Percentiles rank a stretch among this genome's conserved stretches.
Evolutionary conservation across 2,329 filamentous ascomycete species (phyloP).

Genomic region (Trichoderma sp.): DNA sequence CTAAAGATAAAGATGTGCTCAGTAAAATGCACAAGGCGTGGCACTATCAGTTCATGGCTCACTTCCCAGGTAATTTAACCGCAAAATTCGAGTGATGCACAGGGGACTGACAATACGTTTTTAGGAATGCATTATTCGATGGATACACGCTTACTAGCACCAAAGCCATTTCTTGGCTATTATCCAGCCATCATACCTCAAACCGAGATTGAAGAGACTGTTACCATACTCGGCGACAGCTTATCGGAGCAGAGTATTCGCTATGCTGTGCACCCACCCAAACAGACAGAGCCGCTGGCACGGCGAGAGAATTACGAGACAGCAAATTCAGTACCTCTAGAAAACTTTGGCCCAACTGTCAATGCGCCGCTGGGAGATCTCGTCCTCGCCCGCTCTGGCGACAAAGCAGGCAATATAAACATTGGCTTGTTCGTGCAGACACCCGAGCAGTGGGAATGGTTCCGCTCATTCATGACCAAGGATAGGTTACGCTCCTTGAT

Average conservation of each 20-base stretch:
- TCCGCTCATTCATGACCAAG: slow-evolving; percentile 42
- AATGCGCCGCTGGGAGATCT: slow-evolving; percentile 32
- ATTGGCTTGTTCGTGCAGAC: slow-evolving; percentile 46
- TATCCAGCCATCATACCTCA: slow-evolving; percentile 29
- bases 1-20: slow-evolving; percentile 31
- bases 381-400: slow-evolving; percentile 34
- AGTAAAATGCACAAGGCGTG: slow-evolving; percentile 31
- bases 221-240: slow-evolving; percentile 23
- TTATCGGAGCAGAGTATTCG: not conserved
- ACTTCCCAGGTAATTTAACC: slow-evolving; percentile 34
- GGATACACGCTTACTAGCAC: slow-evolving; percentile 41
- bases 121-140: slow-evolving; percentile 42
- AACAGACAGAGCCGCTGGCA: slow-evolving; percentile 22
- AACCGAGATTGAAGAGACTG: slow-evolving; percentile 33
- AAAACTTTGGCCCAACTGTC: slow-evolving; percentile 25
- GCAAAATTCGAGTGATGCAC: accelerated
- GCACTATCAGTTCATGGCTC: slow-evolving; percentile 37
- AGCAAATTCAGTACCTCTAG: slow-evolving; percentile 4
- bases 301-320: slow-evolving; percentile 28
- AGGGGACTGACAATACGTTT: not conserved
- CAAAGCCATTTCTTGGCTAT: slow-evolving; percentile 26
- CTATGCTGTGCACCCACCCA: slow-evolving; percentile 24
- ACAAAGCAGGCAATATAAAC: slow-evolving; percentile 46
- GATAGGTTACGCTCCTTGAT: slow-evolving; percentile 38
- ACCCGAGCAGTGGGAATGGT: slow-evolving; percentile 45